Evolutionary conservation across 2,329 filamentous ascomycete species (phyloP), one percentile per base, ranked within the genome.

Genomic region (Cyphellophora europaea): DNA sequence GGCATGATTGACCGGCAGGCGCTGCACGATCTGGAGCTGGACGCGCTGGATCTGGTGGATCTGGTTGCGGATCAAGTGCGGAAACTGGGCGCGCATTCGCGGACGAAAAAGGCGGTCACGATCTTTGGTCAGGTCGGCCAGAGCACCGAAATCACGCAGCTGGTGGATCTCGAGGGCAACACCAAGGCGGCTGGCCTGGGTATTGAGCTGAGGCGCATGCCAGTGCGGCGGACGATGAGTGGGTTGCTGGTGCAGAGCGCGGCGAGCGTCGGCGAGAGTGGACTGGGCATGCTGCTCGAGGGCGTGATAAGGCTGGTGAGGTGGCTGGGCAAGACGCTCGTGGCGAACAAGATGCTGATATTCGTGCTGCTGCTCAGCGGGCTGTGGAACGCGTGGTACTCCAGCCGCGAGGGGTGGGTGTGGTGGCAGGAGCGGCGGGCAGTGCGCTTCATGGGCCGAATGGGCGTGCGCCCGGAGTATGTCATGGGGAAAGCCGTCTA

Each of bases 341-440:
- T 72, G 18, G 82, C 85, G 6, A 77, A 96, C 54, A 74, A 79
- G 27, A 54, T 94, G 13, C 73, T 96, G 4, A 61, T 96, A 18
- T 52, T 68, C 3, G 55, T 89, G 11, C 66, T 96, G 12, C 64
- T 68, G 1, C 49, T 81, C 18, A 95, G 87, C 52, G 58, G 77
- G 10, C 51, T 85, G 8, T 70, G 77, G 32, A 96, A 96, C 52
- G 59, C 81, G 14, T 70, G 87, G 47, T 76, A 88, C 52, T 78
- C 82, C 1, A 83, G 81, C 10, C 75, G 79, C 43, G 78, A 85
- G 53, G 74, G 74, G 5, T 76, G 78, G 49, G 67, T 72, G 2
- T 96, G 87, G 87, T 94, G 84, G 82, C 71, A 74, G 30, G 89
- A 96, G 61, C 75, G 86, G 38, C 79, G 75, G 40, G 86, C 88